Base-by-base conservation (phyloP, 2,329 filamentous ascomycete species). In the Calonectria montana region DNA sequence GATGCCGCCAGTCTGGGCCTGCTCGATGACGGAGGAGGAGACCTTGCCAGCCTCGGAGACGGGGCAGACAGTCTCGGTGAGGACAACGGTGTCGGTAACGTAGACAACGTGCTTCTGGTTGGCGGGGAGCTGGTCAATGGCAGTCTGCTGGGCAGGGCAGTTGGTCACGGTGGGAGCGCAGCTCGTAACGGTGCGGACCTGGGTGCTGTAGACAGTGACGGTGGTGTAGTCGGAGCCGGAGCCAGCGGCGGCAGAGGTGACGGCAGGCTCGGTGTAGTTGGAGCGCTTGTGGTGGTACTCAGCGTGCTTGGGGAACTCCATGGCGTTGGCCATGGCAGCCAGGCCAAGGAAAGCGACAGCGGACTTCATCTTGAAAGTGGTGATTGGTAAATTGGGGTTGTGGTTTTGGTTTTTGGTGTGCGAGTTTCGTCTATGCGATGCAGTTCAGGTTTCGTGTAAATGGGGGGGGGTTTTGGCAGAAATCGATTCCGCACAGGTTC, bases 131-230 rank as follows among this genome's bases (percentile, higher is more conserved):
- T 79, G 76, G 64, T 80, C 80, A 64, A 83, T 77, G 64, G 76
- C 82, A 25, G 81, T 79, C 73, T 80, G 57, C 70, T 80, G 73
- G 72, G 81, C 81, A 67, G 85, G 84, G 83, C 90, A 91, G 89
- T 90, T 84, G 82, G 89, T 90, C 80, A 90, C 86, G 69, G 87
- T 88, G 68, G 89, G 84, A 73, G 85, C 88, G 80, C 89, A 91
- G 70, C 88, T 90, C 77, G 86, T 91, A 82, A 91, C 85, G 81
- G 89, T 91, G 73, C 88, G 83, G 75, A 89, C 82, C 80, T 88
- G 83, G 70, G 88, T 91, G 80, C 86, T 83, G 84, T 87, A 86
- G 83, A 91, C 84, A 75, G 88, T 86, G 71, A 86, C 74, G 43
- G 86, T 86, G 65, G 84, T 86, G 75, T 80, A 70, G 67, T 75